These are phyloP conservation scores for Yamadazyma jaroonii DNA, from an alignment of 1,139 yeast species.

Conservation along the genomic window DNA sequence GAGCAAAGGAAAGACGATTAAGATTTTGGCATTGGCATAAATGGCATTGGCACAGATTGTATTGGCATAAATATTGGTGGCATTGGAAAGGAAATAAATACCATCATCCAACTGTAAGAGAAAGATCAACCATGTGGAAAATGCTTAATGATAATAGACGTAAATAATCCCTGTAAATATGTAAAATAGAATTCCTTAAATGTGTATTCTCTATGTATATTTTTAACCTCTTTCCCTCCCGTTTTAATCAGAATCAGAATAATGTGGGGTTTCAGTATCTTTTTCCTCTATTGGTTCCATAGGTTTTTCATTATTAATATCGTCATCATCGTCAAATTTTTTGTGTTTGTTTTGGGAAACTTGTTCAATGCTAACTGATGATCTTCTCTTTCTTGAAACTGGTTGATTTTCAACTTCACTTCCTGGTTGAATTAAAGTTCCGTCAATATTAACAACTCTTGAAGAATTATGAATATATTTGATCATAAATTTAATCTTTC, in stretches of 20 bases:
- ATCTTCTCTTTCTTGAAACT: slow-evolving; percentile 34
- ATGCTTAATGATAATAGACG: slow-evolving; percentile 65
- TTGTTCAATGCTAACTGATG: slow-evolving; percentile 11
- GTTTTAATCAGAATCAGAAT: slow-evolving; percentile 8
- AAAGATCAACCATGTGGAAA: slow-evolving; percentile 67
- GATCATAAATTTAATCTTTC: slow-evolving; percentile 72
- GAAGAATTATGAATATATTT: slow-evolving; percentile 76
- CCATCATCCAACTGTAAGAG: slow-evolving; percentile 40
- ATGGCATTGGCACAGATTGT: slow-evolving; percentile 18
- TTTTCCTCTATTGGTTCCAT: slow-evolving; percentile 6
- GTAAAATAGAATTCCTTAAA: slow-evolving; percentile 1
- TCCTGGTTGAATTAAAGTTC: slow-evolving; percentile 70
- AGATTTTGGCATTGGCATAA: slow-evolving; percentile 11
- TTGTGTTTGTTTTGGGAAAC: slow-evolving; percentile 24
- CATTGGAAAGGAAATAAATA: slow-evolving; percentile 19
- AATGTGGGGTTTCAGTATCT: slow-evolving; percentile 6
- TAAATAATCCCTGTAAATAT: slow-evolving; percentile 4
- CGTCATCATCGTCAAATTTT: slow-evolving; percentile 39
- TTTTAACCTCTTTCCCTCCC: no score
- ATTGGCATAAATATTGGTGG: slow-evolving; percentile 16
- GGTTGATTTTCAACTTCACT: slow-evolving; percentile 56
- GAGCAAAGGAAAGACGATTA: slow-evolving; percentile 12
- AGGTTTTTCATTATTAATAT: slow-evolving; percentile 17
- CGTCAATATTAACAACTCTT: slow-evolving; percentile 79
- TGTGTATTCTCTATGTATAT: background rate